phyloP scores from a whole-genome alignment of 768 basidiomycete species.

The Tulasnella sp. region DNA sequence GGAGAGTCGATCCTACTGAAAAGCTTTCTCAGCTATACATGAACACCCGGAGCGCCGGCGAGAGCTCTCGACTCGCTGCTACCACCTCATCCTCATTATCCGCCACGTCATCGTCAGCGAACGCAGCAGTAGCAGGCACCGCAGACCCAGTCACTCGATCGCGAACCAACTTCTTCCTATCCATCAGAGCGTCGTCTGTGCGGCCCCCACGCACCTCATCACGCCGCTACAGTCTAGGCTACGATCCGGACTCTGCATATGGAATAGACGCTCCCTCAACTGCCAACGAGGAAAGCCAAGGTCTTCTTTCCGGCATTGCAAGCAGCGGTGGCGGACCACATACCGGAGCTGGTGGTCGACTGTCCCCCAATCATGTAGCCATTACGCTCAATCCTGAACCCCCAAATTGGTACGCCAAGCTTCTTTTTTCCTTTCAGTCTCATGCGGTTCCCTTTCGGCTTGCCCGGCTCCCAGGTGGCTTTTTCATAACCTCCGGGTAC shows the following conservation, averaged over 20 bases:
- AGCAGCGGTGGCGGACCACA: slow-evolving; percentile 29
- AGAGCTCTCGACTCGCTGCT: slow-evolving; percentile 23
- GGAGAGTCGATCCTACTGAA: not conserved
- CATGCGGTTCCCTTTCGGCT: slow-evolving; percentile 33
- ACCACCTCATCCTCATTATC: not conserved
- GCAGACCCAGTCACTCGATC: slow-evolving; percentile 63
- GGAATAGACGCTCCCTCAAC: slow-evolving; percentile 43
- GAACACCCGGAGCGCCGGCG: slow-evolving; percentile 27
- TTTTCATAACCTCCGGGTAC: not conserved
- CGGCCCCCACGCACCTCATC: slow-evolving; percentile 35
- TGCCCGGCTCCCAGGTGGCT: slow-evolving; percentile 27
- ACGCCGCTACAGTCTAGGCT: slow-evolving; percentile 41
- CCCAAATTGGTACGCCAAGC: slow-evolving; percentile 73
- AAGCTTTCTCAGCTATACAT: not conserved
- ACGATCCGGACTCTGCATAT: slow-evolving; percentile 50
- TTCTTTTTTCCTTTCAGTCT: too few species aligned
- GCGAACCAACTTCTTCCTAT: slow-evolving; percentile 89
- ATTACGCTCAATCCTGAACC: slow-evolving; percentile 62
- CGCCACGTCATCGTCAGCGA: slow-evolving; percentile 3
- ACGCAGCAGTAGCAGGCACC: not conserved
- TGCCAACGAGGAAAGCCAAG: slow-evolving; percentile 62
- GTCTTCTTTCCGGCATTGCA: slow-evolving; percentile 50
- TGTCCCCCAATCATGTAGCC: slow-evolving; percentile 49
- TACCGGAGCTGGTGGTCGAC: slow-evolving; percentile 9
- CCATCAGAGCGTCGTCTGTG: slow-evolving; percentile 75